Percentiles rank a stretch among this genome's conserved stretches.
Evolutionary conservation across 805 yeast species (phyloP).

Genomic region (Candida awuae): DNA sequence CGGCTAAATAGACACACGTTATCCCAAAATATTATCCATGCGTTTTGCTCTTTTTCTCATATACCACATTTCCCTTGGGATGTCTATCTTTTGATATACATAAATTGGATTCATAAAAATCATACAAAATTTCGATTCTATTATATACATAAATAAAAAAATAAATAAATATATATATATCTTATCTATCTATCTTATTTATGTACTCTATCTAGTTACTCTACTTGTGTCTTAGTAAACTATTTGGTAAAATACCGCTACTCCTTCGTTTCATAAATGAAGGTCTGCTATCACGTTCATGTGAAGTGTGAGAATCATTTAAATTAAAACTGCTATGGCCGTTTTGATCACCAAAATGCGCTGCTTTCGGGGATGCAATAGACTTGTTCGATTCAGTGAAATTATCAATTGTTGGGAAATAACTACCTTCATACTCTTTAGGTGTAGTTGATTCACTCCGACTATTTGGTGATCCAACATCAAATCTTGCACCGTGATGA

Average conservation of each 20-base stretch:
- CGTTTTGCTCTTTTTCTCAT: too few species aligned
- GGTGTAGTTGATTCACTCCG: conserved; percentile 1
- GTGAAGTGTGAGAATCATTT: neutral
- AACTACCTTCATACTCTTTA: neutral
- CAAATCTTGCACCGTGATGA: conserved; percentile 1
- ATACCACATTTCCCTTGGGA: too few species aligned
- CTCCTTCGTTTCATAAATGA: neutral
- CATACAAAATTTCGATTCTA: too few species aligned
- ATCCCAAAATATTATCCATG: too few species aligned
- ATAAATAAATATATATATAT: too few species aligned
- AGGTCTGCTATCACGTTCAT: neutral
- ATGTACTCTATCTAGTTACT: neutral
- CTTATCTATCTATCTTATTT: neutral
- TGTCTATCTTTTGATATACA: too few species aligned
- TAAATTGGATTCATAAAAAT: too few species aligned
- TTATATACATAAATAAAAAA: too few species aligned
- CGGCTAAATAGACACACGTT: neutral
- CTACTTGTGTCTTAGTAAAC: too few species aligned
- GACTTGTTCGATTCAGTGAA: neutral
- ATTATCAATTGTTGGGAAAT: neutral
- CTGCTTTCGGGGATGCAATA: neutral
- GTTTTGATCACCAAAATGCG: neutral
- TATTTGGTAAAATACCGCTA: neutral
- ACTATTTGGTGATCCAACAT: conserved; percentile 2
- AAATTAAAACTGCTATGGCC: too few species aligned